Evolutionary conservation across 257 asterid species (phyloP).

Genomic region (Salvia rosmarinus): DNA sequence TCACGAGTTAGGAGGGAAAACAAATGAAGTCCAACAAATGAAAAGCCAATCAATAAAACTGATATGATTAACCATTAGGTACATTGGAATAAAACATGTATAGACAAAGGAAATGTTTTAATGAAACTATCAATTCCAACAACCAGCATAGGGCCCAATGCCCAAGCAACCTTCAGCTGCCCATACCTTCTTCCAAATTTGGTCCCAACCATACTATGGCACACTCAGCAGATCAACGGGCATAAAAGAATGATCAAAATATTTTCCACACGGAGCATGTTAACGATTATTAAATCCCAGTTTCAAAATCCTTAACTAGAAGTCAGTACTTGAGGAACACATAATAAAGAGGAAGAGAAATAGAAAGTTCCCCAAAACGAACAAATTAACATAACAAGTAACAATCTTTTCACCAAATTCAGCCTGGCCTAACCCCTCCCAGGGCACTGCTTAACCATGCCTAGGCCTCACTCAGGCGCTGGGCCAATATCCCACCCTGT

Average conservation of each 20-base stretch:
- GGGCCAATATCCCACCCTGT: not conserved
- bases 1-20: not conserved
- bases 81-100: not conserved
- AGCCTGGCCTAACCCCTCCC: not conserved
- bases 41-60: no score
- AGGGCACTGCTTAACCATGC: not conserved
- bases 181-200: no score
- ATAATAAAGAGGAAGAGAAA: not conserved
- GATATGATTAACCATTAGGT: not conserved
- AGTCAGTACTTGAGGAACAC: not conserved
- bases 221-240: no score
- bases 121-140: no score
- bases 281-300: not conserved
- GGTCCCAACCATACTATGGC: no score
- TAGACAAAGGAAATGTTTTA: no score
- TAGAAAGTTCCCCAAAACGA: not conserved
- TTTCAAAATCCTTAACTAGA: not conserved
- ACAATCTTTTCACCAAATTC: not conserved
- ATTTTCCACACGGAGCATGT: not conserved
- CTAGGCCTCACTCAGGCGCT: not conserved
- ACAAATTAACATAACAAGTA: not conserved
- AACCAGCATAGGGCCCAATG: no score
- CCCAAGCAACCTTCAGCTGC: no score
- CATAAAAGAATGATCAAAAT: no score
- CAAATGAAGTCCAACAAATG: not conserved